Base-by-base conservation (phyloP, 2,329 filamentous ascomycete species). In the Calonectria multiphialidica region DNA sequence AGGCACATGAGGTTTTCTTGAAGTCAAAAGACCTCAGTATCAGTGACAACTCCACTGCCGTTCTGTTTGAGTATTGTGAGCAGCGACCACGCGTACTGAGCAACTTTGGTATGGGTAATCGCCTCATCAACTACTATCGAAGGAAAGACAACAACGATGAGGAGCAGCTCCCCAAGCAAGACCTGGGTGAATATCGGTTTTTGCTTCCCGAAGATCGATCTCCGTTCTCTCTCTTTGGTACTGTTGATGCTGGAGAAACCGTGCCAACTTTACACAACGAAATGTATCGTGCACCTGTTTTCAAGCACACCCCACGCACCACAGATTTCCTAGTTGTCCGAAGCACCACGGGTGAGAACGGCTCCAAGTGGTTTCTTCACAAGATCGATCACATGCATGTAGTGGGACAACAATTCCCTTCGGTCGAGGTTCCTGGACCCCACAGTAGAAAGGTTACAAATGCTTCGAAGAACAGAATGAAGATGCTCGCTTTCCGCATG, bases 81-180 rank as follows among this genome's bases (percentile, higher is more conserved):
- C 95, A 98, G 80, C 93, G 95, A 74, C 97, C 97, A 0, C 94
- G 93, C 12, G 95, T 98, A 72, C 87, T 99, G 73, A 98, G 96
- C 50, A 98, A 98, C 81, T 98, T 98, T 80, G 97, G 96, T 76
- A 99, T 99, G 97, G 96, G 96, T 65, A 98, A 93, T 82, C 94
- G 95, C 66, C 90, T 99, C 71, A 95, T 98, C 87, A 98, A 99
- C 83, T 99, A 98, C 84, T 98, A 98, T 82, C 94, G 96, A 71
- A 95, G 95, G 79, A 94, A 95, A 81, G 90, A 90, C 47, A 87
- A 89, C 49, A 90, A 89, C 40, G 94, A 97, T 55, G 94, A 97
- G 72, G 90, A 92, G 61, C 89, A 91, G 65, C 90, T 94, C 1
- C 94, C 95, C 1, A 97, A 95, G 86, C 88, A 89, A 55, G 95